Evolutionary conservation across 352 stramenopile genomes (phyloP).

Genomic region (Pseudoperonospora humuli): DNA sequence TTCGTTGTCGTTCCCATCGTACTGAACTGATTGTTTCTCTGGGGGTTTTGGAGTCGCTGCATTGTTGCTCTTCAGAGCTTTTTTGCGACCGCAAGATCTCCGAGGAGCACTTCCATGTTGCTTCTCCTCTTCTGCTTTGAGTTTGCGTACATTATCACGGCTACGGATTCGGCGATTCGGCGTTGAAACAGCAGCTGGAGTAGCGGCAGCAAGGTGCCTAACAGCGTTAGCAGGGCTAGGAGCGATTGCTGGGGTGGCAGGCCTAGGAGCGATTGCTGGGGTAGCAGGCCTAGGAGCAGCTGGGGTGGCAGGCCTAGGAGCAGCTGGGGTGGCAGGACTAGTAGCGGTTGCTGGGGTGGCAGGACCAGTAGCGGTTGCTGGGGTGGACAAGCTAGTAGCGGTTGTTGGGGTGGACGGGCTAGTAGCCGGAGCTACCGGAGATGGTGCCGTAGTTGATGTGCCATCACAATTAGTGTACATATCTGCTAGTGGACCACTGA

Average conservation of each 20-base stretch:
- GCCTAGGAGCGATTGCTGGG: too few species aligned
- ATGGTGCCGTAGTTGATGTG: slow-evolving; percentile 4
- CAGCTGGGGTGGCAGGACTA: not conserved
- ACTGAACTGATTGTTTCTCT: too few species aligned
- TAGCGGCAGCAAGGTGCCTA: too few species aligned
- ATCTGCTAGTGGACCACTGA: slow-evolving; percentile 33
- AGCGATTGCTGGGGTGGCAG: too few species aligned
- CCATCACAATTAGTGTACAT: slow-evolving; percentile 42
- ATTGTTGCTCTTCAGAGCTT: too few species aligned
- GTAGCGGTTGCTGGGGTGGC: not conserved
- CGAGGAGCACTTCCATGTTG: not conserved
- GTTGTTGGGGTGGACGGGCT: not conserved
- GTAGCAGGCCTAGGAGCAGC: too few species aligned
- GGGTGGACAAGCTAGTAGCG: not conserved
- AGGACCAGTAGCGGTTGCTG: not conserved
- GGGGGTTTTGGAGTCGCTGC: too few species aligned
- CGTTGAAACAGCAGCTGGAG: not conserved
- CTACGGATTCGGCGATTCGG: too few species aligned
- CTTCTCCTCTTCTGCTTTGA: slow-evolving; percentile 6
- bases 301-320: too few species aligned
- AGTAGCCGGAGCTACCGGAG: too few species aligned
- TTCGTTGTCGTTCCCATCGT: slow-evolving; percentile 7
- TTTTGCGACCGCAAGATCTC: too few species aligned
- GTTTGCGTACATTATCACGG: slow-evolving; percentile 6
- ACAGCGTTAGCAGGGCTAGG: too few species aligned